These are phyloP conservation scores for Chlorella sp. DNA, from an alignment of 139 green algal genomes.

Conservation along the genomic window DNA sequence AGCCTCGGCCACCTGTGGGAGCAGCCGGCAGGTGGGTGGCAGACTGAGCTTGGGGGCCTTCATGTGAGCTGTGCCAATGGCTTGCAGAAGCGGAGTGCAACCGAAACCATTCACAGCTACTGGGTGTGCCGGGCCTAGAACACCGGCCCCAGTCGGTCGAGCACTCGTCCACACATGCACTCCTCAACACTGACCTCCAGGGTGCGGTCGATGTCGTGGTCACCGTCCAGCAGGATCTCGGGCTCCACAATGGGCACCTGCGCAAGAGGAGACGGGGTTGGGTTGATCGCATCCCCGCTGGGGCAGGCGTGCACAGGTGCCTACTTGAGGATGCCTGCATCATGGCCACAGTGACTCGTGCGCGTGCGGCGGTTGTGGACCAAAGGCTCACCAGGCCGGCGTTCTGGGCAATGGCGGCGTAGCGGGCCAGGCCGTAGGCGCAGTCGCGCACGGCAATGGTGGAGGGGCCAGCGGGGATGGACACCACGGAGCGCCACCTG, in stretches of 20 bases:
- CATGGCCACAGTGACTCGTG: background rate
- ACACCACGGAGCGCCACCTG: slow-evolving; percentile 85
- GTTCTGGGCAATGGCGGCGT: slow-evolving; percentile 90
- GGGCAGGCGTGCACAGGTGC: background rate
- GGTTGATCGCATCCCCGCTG: background rate
- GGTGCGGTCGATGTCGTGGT: slow-evolving; percentile 92
- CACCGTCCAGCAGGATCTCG: slow-evolving; percentile 96
- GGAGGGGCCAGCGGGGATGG: slow-evolving; percentile 81
- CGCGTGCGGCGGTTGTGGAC: background rate
- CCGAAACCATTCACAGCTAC: too few species aligned
- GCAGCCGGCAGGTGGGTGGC: background rate
- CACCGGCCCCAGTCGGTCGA: too few species aligned
- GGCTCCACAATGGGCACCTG: slow-evolving; percentile 98
- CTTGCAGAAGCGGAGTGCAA: too few species aligned
- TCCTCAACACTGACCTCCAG: slow-evolving; percentile 79
- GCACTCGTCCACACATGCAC: too few species aligned
- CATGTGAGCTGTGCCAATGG: too few species aligned
- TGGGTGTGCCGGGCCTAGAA: too few species aligned
- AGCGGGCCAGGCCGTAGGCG: slow-evolving; percentile 97
- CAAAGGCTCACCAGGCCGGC: slow-evolving; percentile 18
- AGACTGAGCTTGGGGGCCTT: too few species aligned
- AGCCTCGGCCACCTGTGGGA: slow-evolving; percentile 75
- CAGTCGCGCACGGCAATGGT: slow-evolving; percentile 87
- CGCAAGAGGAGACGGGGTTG: background rate
- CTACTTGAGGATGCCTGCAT: background rate